Conservation (phyloP, 306 rosid species). For the Prunus padus region DNA sequence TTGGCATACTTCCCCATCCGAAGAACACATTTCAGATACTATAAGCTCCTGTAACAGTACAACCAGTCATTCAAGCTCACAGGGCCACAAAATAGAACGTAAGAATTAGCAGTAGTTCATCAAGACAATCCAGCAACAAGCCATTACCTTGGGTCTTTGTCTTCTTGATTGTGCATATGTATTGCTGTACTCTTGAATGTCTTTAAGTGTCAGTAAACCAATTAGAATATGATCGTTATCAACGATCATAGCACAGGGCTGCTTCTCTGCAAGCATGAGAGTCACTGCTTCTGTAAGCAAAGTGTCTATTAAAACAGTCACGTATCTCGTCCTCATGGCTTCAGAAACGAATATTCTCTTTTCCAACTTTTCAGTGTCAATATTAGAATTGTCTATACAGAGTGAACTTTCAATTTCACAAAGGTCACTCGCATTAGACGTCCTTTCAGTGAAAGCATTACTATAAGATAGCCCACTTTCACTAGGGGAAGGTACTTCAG, state of each 20-base stretch:
- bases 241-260: constrained; percentile 83
- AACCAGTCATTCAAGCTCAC: constrained; percentile 23
- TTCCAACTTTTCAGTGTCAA: constrained; percentile 37
- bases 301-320: constrained; percentile 59
- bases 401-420: constrained; percentile 79
- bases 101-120: not conserved
- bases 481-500: constrained; percentile 34
- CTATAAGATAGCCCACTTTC: constrained; percentile 39
- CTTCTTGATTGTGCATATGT: constrained; percentile 55
- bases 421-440: constrained; percentile 40
- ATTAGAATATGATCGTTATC: constrained; percentile 55
- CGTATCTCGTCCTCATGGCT: constrained; percentile 88
- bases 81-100: constrained; percentile 13
- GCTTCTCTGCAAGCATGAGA: constrained; percentile 86
- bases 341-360: constrained; percentile 64
- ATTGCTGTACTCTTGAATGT: constrained; percentile 61
- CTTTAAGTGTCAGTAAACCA: constrained; percentile 73
- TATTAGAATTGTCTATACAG: constrained; percentile 48
- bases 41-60: constrained; percentile 54
- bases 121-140: not conserved
- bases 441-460: constrained; percentile 32
- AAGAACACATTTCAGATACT: constrained; percentile 78
- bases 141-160: constrained; percentile 54
- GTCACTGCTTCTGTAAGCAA: constrained; percentile 62
- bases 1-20: constrained; percentile 53